Evolutionary conservation across 2,329 filamentous ascomycete genomes (phyloP).

Genomic region (Arthrobotrys conoides): DNA sequence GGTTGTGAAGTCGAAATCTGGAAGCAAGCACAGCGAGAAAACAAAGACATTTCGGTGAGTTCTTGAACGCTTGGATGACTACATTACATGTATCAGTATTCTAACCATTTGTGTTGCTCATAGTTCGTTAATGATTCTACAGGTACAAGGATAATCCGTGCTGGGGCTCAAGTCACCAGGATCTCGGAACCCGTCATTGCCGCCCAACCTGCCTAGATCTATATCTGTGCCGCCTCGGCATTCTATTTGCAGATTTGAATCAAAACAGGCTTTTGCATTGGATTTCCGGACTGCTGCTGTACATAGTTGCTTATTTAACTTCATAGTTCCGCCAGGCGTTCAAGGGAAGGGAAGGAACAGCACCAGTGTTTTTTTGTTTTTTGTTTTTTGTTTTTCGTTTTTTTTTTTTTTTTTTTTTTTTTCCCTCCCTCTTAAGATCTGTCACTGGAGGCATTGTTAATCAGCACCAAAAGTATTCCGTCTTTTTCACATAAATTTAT

Average conservation of each 20-base stretch:
- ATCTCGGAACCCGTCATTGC: conserved; percentile 83
- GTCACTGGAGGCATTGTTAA: conserved; percentile 10
- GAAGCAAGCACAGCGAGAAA: conserved; percentile 87
- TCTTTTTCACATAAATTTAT: background rate
- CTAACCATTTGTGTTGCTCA: background rate
- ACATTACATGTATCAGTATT: background rate
- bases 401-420: too few species aligned
- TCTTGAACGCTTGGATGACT: background rate
- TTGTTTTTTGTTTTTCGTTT: too few species aligned
- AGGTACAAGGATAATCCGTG: conserved; percentile 86
- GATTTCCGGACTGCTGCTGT: conserved; percentile 21
- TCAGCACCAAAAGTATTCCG: conserved; percentile 21
- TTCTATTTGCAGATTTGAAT: background rate
- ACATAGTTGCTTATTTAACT: conserved; percentile 38
- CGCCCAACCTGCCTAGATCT: conserved; percentile 81
- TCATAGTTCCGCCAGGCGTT: conserved; percentile 33
- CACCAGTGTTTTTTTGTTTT: conserved; percentile 5
- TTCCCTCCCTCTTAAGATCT: too few species aligned
- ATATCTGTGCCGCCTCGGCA: background rate
- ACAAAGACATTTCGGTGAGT: conserved; percentile 76
- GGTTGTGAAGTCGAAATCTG: conserved; percentile 93
- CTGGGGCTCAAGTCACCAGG: conserved; percentile 87
- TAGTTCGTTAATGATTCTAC: conserved; percentile 82
- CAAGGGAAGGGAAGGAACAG: conserved; percentile 12
- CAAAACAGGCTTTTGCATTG: background rate